Conservation (phyloP, 306 rosid genomes). For the Citrullus mucosospermus region DNA sequence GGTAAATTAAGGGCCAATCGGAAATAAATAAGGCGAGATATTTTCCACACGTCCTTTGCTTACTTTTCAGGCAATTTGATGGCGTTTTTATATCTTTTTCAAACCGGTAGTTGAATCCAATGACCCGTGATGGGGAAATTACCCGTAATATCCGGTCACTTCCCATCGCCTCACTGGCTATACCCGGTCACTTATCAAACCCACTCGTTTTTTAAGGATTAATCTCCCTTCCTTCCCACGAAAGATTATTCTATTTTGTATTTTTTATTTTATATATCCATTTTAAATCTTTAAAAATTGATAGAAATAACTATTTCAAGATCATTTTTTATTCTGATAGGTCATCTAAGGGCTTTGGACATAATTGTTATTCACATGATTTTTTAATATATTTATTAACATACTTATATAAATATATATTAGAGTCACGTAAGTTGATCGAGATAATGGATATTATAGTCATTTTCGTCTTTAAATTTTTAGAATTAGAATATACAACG, state of each 20-base stretch:
- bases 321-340: too few relatives aligned
- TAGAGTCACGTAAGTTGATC: too few relatives aligned
- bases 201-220: not conserved
- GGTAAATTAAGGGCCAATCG: not conserved
- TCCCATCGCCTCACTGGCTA: not conserved
- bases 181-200: not conserved
- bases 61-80: slow-evolving; percentile 9
- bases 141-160: slow-evolving; percentile 5
- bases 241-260: not conserved
- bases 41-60: slow-evolving; percentile 1
- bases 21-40: not conserved
- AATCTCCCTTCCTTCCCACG: not conserved
- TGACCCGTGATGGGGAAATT: not conserved
- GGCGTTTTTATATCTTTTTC: not conserved
- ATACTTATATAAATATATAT: too few relatives aligned
- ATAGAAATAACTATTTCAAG: too few relatives aligned
- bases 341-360: too few relatives aligned
- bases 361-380: too few relatives aligned
- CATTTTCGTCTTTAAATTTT: too few relatives aligned
- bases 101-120: slow-evolving; percentile 1
- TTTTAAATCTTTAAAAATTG: not conserved
- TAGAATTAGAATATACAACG: too few relatives aligned
- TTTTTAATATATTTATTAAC: too few relatives aligned
- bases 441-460: too few relatives aligned
- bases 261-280: not conserved